Conservation (phyloP, 805 yeast species). For the Sungouiella thailandica region DNA sequence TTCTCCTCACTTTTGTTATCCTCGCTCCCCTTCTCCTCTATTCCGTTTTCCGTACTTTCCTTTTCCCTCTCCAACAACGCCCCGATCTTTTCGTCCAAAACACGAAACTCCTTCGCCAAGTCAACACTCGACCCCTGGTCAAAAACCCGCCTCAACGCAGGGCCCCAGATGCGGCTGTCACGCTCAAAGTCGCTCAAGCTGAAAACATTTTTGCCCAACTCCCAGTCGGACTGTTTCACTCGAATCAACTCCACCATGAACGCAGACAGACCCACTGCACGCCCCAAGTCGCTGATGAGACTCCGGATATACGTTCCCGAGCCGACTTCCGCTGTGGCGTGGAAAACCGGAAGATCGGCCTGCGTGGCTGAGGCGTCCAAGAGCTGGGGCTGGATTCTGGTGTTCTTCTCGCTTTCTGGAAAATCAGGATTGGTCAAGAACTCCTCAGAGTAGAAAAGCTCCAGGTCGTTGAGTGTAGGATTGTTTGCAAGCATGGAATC, state of each 20-base stretch:
- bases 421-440: conserved; percentile 37
- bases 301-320: conserved; percentile 96
- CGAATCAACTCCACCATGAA: conserved; percentile 85
- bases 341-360: conserved; percentile 61
- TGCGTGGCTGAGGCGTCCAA: conserved; percentile 35
- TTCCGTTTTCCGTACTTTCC: conserved; percentile 4
- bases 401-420: conserved; percentile 32
- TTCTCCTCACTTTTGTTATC: background rate
- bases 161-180: conserved; percentile 66
- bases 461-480: conserved; percentile 61
- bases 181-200: conserved; percentile 59
- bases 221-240: conserved; percentile 79
- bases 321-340: conserved; percentile 73
- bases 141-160: conserved; percentile 53
- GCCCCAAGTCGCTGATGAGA: conserved; percentile 81
- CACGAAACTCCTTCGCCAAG: conserved; percentile 21
- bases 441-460: conserved; percentile 53
- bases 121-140: conserved; percentile 26
- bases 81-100: conserved; percentile 1
- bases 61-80: conserved; percentile 7
- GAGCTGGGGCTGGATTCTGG: conserved; percentile 32
- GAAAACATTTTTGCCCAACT: conserved; percentile 63
- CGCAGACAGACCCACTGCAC: conserved; percentile 72
- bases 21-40: conserved; percentile 1
- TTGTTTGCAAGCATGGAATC: conserved; percentile 40